Percentiles rank a stretch among this genome's conserved stretches.
These are phyloP conservation scores for Triangularia setosa DNA, from an alignment of 2,329 filamentous ascomycete species.

Conservation along the genomic window DNA sequence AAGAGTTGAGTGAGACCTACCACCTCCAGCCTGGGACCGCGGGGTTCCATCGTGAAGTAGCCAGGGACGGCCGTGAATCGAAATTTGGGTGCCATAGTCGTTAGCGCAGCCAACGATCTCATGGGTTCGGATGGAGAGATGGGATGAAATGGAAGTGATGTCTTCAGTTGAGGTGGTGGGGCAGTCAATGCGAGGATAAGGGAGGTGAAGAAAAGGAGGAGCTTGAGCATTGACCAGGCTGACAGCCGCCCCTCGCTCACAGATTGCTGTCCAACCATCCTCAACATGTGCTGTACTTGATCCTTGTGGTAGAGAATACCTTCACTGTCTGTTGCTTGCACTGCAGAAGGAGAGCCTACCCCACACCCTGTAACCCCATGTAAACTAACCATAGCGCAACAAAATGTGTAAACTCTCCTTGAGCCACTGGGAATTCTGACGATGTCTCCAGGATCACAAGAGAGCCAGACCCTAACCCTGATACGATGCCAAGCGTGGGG, in stretches of 20 bases:
- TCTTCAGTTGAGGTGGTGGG: not conserved
- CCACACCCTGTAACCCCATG: not conserved
- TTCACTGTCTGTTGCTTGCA: not conserved
- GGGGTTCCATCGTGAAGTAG: not conserved
- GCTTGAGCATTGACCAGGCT: not conserved
- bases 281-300: not conserved
- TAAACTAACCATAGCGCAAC: not conserved
- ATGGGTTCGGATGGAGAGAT: not conserved
- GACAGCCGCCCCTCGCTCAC: not conserved
- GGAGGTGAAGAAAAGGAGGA: not conserved
- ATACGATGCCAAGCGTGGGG: not conserved
- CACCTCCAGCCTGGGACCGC: not conserved
- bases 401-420: not conserved
- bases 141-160: not conserved
- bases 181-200: not conserved
- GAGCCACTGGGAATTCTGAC: not conserved
- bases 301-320: not conserved
- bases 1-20: not conserved
- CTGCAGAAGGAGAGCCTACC: not conserved
- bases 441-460: too few relatives aligned
- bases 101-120: not conserved
- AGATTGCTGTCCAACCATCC: not conserved
- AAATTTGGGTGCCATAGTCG: not conserved
- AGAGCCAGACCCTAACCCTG: not conserved
- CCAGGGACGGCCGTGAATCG: conserved; percentile 1